Percentiles rank a stretch among this genome's conserved stretches.
Evolutionary conservation across 2,329 filamentous ascomycete species (phyloP).

Genomic region (Tympanopsis confertula): DNA sequence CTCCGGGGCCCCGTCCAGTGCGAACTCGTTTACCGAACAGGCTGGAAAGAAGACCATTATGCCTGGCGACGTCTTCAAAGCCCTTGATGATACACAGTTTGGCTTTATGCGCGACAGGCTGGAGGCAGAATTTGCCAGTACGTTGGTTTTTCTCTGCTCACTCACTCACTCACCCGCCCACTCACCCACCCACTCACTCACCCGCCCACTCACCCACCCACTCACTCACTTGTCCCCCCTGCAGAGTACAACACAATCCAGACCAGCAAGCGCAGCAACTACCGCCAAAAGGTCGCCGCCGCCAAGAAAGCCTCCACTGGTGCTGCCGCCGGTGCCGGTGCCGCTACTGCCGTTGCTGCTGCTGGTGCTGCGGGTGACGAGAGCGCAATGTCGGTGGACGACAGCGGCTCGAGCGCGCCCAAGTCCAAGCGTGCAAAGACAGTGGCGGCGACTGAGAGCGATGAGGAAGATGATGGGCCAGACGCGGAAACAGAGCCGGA

Average conservation of each 20-base stretch:
- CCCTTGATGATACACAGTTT: slow-evolving; percentile 67
- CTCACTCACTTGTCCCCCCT: too few relatives aligned
- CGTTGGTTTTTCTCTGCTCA: slow-evolving; percentile 14
- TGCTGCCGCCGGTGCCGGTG: slow-evolving; percentile 11
- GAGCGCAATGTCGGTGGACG: slow-evolving; percentile 2
- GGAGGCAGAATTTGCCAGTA: slow-evolving; percentile 67
- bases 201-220: too few relatives aligned
- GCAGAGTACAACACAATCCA: slow-evolving; percentile 63
- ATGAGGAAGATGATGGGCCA: too few relatives aligned
- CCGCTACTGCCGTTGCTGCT: slow-evolving; percentile 5
- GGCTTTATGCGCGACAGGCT: slow-evolving; percentile 57
- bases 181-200: too few relatives aligned
- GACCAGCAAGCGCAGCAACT: slow-evolving; percentile 62
- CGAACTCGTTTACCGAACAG: slow-evolving; percentile 57
- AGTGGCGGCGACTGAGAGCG: too few relatives aligned
- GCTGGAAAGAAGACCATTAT: slow-evolving; percentile 70
- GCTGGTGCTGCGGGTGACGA: slow-evolving; percentile 4
- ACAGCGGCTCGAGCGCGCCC: neutral
- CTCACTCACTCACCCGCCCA: neutral
- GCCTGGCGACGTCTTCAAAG: slow-evolving; percentile 65
- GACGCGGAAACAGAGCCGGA: too few relatives aligned
- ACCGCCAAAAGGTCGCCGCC: slow-evolving; percentile 58
- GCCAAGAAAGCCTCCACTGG: slow-evolving; percentile 34
- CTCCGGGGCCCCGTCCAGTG: slow-evolving; percentile 29
- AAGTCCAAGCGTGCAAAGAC: slow-evolving; percentile 3